A percentile compares a stretch with the other conserved stretches of the same genome.
These are phyloP conservation scores for Ophiosphaerella korrae DNA, from an alignment of 2,329 filamentous ascomycete genomes.

Conservation along the genomic window DNA sequence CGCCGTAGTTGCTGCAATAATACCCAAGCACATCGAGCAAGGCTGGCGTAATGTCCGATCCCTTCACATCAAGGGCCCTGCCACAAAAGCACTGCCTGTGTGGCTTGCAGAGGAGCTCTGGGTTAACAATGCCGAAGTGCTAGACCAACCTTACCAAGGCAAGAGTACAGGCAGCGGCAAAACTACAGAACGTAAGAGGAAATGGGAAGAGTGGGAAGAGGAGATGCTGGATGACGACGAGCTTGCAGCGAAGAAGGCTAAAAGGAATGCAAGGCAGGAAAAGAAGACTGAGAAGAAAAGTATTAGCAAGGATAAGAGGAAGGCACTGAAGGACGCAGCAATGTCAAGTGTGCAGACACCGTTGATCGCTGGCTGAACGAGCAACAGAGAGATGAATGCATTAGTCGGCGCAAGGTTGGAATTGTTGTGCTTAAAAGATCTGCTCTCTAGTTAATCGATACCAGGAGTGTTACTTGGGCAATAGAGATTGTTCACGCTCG, in stretches of 20 bases:
- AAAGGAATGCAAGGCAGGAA: constrained; percentile 57
- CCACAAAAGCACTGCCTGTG: constrained; percentile 88
- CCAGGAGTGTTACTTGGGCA: constrained; percentile 6
- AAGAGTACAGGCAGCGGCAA: constrained; percentile 25
- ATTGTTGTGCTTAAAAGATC: constrained; percentile 22
- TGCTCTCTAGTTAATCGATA: constrained; percentile 18
- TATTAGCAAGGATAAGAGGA: constrained; percentile 54
- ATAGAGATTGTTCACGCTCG: neutral
- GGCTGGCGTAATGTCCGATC: constrained; percentile 86
- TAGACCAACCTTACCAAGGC: constrained; percentile 56
- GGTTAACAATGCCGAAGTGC: constrained; percentile 75
- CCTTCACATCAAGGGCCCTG: constrained; percentile 88
- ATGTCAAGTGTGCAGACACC: constrained; percentile 50
- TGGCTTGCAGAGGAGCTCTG: constrained; percentile 94
- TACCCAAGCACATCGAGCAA: constrained; percentile 80
- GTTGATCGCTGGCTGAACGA: constrained; percentile 25
- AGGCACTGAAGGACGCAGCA: constrained; percentile 56
- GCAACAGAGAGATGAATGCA: constrained; percentile 7
- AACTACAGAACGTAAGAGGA: constrained; percentile 43
- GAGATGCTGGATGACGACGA: constrained; percentile 44
- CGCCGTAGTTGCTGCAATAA: constrained; percentile 65
- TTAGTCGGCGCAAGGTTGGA: constrained; percentile 2
- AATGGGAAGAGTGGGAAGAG: constrained; percentile 47
- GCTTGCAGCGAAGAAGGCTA: constrained; percentile 42
- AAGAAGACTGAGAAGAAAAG: constrained; percentile 40